A percentile compares a stretch with the other conserved stretches of the same genome.
Evolutionary conservation across 129 eudicot genomes (phyloP).

Genomic region (Heracleum sosnowskyi): DNA sequence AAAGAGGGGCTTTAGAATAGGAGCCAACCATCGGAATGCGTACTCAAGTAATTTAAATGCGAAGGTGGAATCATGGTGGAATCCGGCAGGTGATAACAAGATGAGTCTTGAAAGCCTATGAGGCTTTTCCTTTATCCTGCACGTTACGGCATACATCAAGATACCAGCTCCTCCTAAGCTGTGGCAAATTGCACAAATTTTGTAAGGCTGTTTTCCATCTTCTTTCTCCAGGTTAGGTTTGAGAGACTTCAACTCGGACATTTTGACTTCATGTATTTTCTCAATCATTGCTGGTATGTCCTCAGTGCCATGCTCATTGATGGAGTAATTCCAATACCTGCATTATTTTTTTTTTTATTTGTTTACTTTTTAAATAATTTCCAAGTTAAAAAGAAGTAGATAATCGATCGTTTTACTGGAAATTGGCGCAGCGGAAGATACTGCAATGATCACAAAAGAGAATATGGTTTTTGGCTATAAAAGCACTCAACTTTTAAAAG

Average conservation of each 20-base stretch:
- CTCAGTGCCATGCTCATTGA: slow-evolving; percentile 79
- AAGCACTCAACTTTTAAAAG: not conserved
- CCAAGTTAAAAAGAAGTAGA: not conserved
- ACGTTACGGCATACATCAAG: slow-evolving; percentile 68
- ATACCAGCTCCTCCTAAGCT: slow-evolving; percentile 95
- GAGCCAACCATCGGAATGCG: slow-evolving; percentile 46
- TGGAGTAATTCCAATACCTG: slow-evolving; percentile 90
- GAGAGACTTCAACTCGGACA: slow-evolving; percentile 42
- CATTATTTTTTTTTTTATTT: not conserved
- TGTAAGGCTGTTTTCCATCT: slow-evolving; percentile 59
- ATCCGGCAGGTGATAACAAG: slow-evolving; percentile 73
- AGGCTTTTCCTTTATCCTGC: slow-evolving; percentile 52
- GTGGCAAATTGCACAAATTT: slow-evolving; percentile 66
- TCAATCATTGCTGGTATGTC: slow-evolving; percentile 96
- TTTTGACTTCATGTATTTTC: slow-evolving; percentile 75
- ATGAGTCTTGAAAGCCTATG: slow-evolving; percentile 70
- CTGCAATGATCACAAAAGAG: not conserved
- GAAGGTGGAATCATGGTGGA: slow-evolving; percentile 65
- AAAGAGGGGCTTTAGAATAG: slow-evolving; percentile 43
- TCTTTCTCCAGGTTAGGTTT: slow-evolving; percentile 31
- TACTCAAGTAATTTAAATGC: slow-evolving; percentile 55
- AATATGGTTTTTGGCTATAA: not conserved
- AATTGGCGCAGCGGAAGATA: not conserved
- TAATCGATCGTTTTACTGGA: not conserved
- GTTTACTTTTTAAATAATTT: not conserved